Percentiles rank a stretch among this genome's conserved stretches.
Evolutionary conservation across 176 grass and related monocot genomes (phyloP).

Genomic region (Raddia guianensis): DNA sequence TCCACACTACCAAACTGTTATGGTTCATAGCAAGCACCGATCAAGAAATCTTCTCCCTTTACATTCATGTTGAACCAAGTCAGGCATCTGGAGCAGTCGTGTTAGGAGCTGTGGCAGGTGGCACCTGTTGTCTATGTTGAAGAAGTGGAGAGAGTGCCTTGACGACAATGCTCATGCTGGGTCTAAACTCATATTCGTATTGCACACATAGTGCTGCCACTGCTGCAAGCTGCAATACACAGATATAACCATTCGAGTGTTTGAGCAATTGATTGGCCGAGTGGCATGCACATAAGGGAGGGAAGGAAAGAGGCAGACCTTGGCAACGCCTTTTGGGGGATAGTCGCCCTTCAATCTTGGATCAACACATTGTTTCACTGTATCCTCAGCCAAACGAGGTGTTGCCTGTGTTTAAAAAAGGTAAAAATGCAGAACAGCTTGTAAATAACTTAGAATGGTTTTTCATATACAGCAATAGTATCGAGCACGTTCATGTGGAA

Average conservation of each 20-base stretch:
- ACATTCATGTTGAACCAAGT: conserved; percentile 32
- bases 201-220: conserved; percentile 83
- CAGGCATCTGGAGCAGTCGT: conserved; percentile 40
- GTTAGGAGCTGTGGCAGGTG: conserved; percentile 22
- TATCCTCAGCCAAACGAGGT: conserved; percentile 77
- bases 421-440: conserved; percentile 19
- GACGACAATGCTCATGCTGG: conserved; percentile 90
- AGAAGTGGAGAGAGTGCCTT: conserved; percentile 84
- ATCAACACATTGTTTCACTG: conserved; percentile 85
- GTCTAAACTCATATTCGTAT: conserved; percentile 83
- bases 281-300: neutral
- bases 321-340: conserved; percentile 75
- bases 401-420: conserved; percentile 56
- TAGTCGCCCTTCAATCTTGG: conserved; percentile 83
- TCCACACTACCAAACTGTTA: neutral
- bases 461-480: neutral
- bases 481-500: neutral
- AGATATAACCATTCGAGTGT: conserved; percentile 3
- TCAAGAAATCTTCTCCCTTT: conserved; percentile 21
- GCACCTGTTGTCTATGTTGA: conserved; percentile 49
- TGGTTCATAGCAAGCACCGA: neutral
- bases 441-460: neutral
- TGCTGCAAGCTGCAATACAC: conserved; percentile 63
- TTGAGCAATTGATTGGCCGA: neutral
- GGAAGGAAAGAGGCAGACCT: conserved; percentile 50